Evolutionary conservation across 257 asterid species (phyloP).

Genomic region (Fraxinus americana): DNA sequence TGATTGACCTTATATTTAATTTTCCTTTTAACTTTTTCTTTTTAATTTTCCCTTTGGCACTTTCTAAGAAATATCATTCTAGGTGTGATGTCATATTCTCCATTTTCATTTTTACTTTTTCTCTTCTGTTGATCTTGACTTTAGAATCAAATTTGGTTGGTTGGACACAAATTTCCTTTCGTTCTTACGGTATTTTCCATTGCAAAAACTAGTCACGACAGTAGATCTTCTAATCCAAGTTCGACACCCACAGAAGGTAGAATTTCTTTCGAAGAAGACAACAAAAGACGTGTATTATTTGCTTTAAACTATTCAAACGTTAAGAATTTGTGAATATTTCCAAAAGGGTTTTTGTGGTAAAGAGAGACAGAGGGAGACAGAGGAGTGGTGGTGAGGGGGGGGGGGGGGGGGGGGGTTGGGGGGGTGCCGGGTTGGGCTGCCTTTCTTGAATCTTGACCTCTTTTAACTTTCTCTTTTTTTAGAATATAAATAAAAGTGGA

Average conservation of each 20-base stretch:
- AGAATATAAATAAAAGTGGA: constrained; percentile 34
- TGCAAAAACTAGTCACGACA: not conserved
- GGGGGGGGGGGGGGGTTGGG: not conserved
- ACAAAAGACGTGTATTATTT: constrained; percentile 19
- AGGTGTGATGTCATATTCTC: no score
- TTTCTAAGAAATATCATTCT: no score
- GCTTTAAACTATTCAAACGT: constrained; percentile 25
- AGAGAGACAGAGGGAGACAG: not conserved
- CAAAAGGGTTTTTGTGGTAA: not conserved
- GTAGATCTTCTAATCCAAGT: not conserved
- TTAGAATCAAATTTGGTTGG: no score
- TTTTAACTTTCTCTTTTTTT: constrained; percentile 19
- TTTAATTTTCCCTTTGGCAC: no score
- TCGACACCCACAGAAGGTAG: not conserved
- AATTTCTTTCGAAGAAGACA: constrained; percentile 6
- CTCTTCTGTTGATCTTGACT: no score
- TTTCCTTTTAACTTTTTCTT: no score
- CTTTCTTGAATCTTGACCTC: constrained; percentile 55
- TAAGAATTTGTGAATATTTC: constrained; percentile 15
- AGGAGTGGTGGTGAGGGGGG: not conserved
- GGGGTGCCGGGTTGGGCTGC: constrained; percentile 9
- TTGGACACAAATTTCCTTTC: no score
- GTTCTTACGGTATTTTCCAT: not conserved
- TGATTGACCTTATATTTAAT: no score
- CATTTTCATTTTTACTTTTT: no score